Base-by-base conservation (phyloP, 495 filamentous ascomycete genomes). In the Physcia stellaris region DNA sequence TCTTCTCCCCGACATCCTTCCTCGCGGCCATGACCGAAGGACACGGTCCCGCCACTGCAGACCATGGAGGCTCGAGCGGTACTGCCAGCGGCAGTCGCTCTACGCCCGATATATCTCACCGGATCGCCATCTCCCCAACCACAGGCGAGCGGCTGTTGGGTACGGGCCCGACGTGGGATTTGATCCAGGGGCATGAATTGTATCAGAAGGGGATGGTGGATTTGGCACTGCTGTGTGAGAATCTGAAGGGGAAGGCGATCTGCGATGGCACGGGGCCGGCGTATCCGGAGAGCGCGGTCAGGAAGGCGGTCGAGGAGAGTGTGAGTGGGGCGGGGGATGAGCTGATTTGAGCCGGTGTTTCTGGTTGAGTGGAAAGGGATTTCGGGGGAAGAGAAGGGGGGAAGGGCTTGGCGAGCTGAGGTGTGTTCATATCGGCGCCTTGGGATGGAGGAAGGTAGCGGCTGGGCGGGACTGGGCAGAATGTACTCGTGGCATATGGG, bases 261-360 rank as follows among this genome's bases (percentile, higher is more conserved):
- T 95, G 88, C 51, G 79, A 94, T 64, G 88, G 88, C 5, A 76
- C 81, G 49, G 88, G 88, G 0, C 87, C 88, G 4, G 86, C 86
- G 13, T 95, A 93, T 55, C 78, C 80, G 42, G 88, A 94, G 57
- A 59, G 70, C 5, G 72, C 73, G 30, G 75, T 95, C 13, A 56
- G 75, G 28, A 59, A 67, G 47, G 85, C 81, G 13, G 87, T 98
- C 49, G 73, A 85, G 58, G 71, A 77, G 46, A 85, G 83, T 51
- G 75, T 74, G 12, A 78, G 74, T 16, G 73, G 67, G 36, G 76
- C 78, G 24, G 75, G 69, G 44, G 84, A 92, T 54, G 82, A 84
- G 48, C 57, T 88, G 49, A 66, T 86, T 48, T 86, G 58, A 71
- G n/a, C n/a, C n/a, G n/a, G n/a, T n/a, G n/a, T n/a, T n/a, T n/a